phyloP scores from a whole-genome alignment of 179 eudicot genomes.

The Nepenthes alata region DNA sequence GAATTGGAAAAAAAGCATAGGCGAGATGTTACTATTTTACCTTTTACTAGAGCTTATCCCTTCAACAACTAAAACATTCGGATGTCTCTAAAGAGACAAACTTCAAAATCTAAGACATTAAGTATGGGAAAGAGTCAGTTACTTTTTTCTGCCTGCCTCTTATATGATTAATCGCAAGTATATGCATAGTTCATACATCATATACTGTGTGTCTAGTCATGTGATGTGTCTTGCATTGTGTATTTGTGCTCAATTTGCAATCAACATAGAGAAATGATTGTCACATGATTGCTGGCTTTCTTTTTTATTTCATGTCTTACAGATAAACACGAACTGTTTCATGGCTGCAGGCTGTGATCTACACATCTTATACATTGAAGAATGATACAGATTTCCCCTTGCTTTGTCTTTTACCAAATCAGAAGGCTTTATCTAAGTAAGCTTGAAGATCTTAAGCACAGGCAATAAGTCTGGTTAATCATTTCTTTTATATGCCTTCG shows the following conservation, averaged over 20 bases:
- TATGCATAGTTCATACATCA: neutral
- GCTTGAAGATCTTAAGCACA: slow-evolving; percentile 7
- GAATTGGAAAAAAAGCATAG: too few relatives aligned
- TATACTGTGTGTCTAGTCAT: neutral
- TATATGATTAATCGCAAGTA: neutral
- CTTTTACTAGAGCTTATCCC: too few relatives aligned
- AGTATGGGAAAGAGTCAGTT: neutral
- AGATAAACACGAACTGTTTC: neutral
- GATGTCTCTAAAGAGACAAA: too few relatives aligned
- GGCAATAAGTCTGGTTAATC: neutral
- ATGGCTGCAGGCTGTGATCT: slow-evolving; percentile 61
- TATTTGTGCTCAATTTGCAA: too few relatives aligned
- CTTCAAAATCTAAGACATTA: too few relatives aligned
- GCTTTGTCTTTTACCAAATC: slow-evolving; percentile 49
- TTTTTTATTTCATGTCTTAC: neutral
- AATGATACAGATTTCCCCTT: slow-evolving; percentile 53
- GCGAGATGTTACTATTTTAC: too few relatives aligned
- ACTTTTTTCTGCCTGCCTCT: slow-evolving; percentile 7
- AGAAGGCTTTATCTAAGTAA: slow-evolving; percentile 60
- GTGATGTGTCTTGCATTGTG: neutral
- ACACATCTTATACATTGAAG: slow-evolving; percentile 62
- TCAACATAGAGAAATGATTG: neutral
- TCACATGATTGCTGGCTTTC: neutral
- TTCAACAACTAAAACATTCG: too few relatives aligned
- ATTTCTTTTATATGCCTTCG: slow-evolving; percentile 6